Conservation (phyloP, 108 stramenopile species). For the Nitzschia palea region DNA sequence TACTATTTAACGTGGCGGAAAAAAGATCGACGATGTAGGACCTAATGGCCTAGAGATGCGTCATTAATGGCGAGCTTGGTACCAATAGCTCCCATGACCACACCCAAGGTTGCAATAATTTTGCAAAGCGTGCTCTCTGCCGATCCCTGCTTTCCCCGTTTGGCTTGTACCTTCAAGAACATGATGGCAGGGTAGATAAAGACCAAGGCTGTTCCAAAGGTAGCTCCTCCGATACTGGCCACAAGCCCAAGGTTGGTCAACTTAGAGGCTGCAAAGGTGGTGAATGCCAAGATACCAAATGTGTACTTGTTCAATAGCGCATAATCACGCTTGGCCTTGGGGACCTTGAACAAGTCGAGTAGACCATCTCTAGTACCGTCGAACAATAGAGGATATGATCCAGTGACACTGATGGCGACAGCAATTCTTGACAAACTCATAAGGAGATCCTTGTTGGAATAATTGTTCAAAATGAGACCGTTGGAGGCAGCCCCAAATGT, state of each 20-base stretch:
- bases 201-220: constrained; percentile 90
- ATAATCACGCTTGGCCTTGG: constrained; percentile 55
- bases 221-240: constrained; percentile 90
- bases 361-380: constrained; percentile 83
- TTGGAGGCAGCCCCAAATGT: constrained; percentile 89
- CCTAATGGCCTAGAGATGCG: constrained; percentile 1
- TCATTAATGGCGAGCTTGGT: constrained; percentile 53
- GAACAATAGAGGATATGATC: constrained; percentile 66
- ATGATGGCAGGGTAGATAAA: constrained; percentile 90
- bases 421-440: constrained; percentile 88
- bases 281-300: constrained; percentile 51
- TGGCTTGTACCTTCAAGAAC: constrained; percentile 47
- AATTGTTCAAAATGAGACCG: constrained; percentile 95
- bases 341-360: constrained; percentile 71
- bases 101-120: constrained; percentile 66
- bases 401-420: constrained; percentile 88
- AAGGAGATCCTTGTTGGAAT: constrained; percentile 85
- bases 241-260: constrained; percentile 83
- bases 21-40: too few species aligned
- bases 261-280: constrained; percentile 68
- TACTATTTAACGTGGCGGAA: too few species aligned
- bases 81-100: constrained; percentile 76
- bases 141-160: constrained; percentile 45
- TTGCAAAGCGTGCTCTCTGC: constrained; percentile 62
- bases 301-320: constrained; percentile 72